Conservation (phyloP, 306 rosid species). For the Prunus kanzakura region DNA sequence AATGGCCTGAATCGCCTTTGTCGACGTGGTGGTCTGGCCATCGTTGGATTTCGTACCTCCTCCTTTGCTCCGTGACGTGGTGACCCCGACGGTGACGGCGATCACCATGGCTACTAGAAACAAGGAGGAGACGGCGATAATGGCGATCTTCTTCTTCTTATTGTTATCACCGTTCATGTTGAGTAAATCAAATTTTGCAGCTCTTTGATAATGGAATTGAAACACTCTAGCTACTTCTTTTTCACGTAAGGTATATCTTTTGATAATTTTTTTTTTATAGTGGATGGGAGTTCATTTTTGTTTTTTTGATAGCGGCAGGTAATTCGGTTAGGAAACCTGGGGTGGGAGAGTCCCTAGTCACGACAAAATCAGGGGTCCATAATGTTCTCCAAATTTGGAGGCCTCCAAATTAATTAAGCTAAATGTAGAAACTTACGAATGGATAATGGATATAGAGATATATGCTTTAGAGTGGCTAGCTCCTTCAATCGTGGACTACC, state of each 20-base stretch:
- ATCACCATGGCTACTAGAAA: slow-evolving; percentile 48
- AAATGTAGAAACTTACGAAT: not conserved
- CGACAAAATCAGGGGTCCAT: not conserved
- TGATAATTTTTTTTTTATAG: not conserved
- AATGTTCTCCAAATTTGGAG: not conserved
- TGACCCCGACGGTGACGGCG: slow-evolving; percentile 38
- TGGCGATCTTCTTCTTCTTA: slow-evolving; percentile 36
- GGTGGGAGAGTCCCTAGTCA: not conserved
- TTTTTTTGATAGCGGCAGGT: not conserved
- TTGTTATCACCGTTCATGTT: slow-evolving; percentile 6
- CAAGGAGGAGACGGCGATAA: slow-evolving; percentile 28
- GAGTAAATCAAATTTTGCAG: not conserved
- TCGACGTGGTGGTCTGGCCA: not conserved
- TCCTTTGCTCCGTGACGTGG: not conserved
- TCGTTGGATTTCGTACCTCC: not conserved
- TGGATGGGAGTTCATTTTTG: not conserved
- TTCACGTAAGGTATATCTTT: not conserved
- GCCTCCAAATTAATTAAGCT: not conserved
- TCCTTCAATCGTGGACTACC: not conserved
- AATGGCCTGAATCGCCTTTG: slow-evolving; percentile 26
- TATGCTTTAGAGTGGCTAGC: not conserved
- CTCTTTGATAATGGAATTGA: not conserved
- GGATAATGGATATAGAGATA: not conserved
- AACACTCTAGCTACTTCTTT: too few species aligned
- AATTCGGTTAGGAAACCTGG: not conserved